Evolutionary conservation across 176 grass and related monocot species (phyloP).

Genomic region (Avena insularis): DNA sequence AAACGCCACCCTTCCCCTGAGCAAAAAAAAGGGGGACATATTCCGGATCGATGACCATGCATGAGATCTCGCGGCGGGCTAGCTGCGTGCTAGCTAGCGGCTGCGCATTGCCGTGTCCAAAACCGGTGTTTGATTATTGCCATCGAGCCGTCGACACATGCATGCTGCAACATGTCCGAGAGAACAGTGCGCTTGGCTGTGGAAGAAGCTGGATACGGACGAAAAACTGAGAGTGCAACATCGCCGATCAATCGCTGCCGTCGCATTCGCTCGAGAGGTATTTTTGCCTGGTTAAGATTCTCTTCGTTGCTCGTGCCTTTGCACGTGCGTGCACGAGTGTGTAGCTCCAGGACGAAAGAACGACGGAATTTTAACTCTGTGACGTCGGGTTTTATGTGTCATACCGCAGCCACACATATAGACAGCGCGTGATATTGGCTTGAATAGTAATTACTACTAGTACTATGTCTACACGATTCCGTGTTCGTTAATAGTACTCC

Average conservation of each 20-base stretch:
- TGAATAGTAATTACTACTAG: no score
- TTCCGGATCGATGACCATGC: not conserved
- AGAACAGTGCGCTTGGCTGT: not conserved
- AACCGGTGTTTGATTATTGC: not conserved
- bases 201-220: constrained; percentile 1
- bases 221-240: not conserved
- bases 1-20: not conserved
- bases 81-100: not conserved
- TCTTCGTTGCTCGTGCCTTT: not conserved
- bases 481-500: no score
- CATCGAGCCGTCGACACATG: not conserved
- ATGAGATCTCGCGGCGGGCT: not conserved
- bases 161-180: not conserved
- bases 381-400: no score
- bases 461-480: no score
- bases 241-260: not conserved
- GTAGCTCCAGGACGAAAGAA: not conserved
- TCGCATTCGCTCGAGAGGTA: not conserved
- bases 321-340: constrained; percentile 6
- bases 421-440: no score
- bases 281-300: not conserved
- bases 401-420: no score
- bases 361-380: no score
- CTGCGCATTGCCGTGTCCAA: not conserved
- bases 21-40: not conserved